Evolutionary conservation across 768 basidiomycete genomes (phyloP), one percentile per base, ranked within the genome.

Genomic region (Russula virescens): DNA sequence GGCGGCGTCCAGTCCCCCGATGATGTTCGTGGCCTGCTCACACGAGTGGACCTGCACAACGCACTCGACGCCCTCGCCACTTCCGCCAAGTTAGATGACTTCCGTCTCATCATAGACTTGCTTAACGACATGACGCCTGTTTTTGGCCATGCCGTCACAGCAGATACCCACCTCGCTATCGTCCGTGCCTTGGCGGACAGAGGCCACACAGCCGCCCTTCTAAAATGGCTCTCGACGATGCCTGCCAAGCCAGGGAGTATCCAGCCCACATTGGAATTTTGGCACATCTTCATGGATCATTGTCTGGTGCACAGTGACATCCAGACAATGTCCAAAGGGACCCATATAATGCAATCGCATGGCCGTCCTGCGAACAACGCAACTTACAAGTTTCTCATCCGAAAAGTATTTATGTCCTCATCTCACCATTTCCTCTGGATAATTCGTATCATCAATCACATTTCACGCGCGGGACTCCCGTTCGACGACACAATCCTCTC

Each of bases 151-250:
- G 60, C 71, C 7, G 75, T 81, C 47, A 78, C 78, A 21, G 70
- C 73, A n/a, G 76, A 79, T 52, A 71, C 81, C 48, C 81, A 85
- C 71, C 77, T 74, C 47, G 72, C 75, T 31, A 77, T 87, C 58
- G 64, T 86, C 46, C 76, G 77, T 19, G 78, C 76, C 13, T 71
- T 88, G n/a, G 69, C 80, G 11, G 70, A 76, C 49, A 73, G 75
- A 51, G 79, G 79, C 0, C 78, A 82, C 58, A 55, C 73, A 9
- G 74, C 75, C 52, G 75, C 79, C 14, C 77, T 81, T 43, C 69
- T 77, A 28, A 71, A 76, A 25, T 85, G 86, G 81, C 72, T 89
- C 3, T 68, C 67, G 48, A 74, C 74, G n/a, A 85, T 88, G 79
- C 76, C 80, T 16, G 72, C 72, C 26, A 79, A 79, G 54, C 76